phyloP scores from a whole-genome alignment of 495 filamentous ascomycete genomes.

The Talaromyces liani region DNA sequence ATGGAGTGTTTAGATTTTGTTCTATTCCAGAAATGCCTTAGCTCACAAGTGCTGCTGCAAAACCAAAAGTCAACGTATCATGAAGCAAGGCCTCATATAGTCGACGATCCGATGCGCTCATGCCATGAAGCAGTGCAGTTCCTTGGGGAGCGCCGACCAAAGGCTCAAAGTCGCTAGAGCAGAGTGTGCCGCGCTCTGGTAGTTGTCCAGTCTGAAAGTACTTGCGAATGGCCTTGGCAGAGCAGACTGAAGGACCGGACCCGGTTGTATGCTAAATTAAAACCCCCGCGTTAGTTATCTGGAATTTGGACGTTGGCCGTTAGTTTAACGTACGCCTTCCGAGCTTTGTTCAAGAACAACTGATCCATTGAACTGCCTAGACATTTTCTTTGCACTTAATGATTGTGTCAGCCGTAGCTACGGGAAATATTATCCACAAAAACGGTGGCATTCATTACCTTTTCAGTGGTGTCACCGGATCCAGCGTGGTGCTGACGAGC shows the following conservation, averaged over 20 bases:
- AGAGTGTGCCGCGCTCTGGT: conserved; percentile 33
- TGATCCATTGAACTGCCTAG: conserved; percentile 42
- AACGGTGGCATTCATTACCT: conserved; percentile 16
- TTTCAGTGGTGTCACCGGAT: conserved; percentile 52
- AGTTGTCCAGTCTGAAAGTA: conserved; percentile 44
- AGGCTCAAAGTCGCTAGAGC: conserved; percentile 29
- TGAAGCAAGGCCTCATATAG: conserved; percentile 13
- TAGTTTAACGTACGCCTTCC: conserved; percentile 40
- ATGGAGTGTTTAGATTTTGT: background rate
- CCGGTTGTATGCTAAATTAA: conserved; percentile 36
- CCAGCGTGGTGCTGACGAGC: conserved; percentile 50
- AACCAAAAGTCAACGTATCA: background rate
- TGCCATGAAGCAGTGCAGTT: background rate
- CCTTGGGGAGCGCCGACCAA: conserved; percentile 14
- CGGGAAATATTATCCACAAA: conserved; percentile 8
- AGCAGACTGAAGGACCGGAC: conserved; percentile 40
- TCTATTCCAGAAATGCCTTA: background rate
- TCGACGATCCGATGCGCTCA: background rate
- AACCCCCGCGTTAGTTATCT: background rate
- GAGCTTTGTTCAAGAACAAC: conserved; percentile 44
- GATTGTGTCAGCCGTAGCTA: background rate
- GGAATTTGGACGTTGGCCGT: background rate
- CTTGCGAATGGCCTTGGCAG: conserved; percentile 29
- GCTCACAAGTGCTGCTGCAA: background rate
- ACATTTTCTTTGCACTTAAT: conserved; percentile 42